Evolutionary conservation across 2,329 filamentous ascomycete species (phyloP).

Genomic region (Fusarium equiseti): DNA sequence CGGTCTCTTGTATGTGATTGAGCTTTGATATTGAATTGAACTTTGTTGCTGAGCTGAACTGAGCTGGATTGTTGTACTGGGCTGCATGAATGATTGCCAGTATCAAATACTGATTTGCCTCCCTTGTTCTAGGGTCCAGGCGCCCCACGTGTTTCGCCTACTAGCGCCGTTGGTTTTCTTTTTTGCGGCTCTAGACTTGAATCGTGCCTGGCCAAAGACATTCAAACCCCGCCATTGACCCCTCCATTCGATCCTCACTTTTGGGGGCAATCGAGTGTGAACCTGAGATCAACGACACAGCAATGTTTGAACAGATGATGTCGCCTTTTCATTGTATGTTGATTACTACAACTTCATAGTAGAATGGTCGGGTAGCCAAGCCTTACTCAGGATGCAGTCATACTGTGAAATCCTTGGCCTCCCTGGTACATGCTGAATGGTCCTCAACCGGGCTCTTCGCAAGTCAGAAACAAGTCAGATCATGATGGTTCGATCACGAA

Average conservation of each 20-base stretch:
- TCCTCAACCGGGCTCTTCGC: conserved; percentile 20
- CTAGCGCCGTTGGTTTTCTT: conserved; percentile 23
- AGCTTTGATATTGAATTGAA: background rate
- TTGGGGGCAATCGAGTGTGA: background rate
- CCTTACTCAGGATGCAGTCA: background rate
- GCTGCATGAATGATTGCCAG: background rate
- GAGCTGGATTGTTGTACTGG: background rate
- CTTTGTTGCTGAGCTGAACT: background rate
- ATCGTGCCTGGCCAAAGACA: background rate
- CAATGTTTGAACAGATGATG: background rate
- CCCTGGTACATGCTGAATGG: background rate
- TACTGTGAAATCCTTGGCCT: background rate
- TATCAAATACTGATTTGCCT: conserved; percentile 1
- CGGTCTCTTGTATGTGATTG: background rate
- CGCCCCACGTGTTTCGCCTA: conserved; percentile 33
- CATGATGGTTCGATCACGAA: conserved; percentile 47
- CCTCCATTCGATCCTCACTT: conserved; percentile 1
- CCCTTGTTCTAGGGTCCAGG: conserved; percentile 31
- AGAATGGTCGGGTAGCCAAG: background rate
- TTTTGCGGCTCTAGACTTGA: conserved; percentile 28
- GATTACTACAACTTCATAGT: accelerated
- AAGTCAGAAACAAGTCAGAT: conserved; percentile 41
- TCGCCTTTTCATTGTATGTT: background rate
- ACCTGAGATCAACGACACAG: background rate
- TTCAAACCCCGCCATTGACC: conserved; percentile 28